A percentile compares a stretch with the other conserved stretches of the same genome.
Conservation (phyloP, 2,329 filamentous ascomycete species). For the Hypoxylon sp. region DNA sequence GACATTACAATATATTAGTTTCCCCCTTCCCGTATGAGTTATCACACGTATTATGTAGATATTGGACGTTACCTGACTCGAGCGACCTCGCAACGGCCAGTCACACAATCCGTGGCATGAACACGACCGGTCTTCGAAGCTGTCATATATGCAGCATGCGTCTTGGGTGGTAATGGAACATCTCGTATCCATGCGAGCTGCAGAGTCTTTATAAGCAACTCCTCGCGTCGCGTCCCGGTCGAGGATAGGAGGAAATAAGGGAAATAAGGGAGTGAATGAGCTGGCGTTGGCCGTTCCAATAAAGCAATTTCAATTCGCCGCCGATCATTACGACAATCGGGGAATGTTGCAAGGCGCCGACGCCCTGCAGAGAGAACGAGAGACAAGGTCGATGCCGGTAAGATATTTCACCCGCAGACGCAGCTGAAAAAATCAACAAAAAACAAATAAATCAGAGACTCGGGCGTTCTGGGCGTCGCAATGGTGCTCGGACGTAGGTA, state of each 20-base stretch:
- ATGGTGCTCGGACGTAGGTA: too few species aligned
- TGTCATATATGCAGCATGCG: too few species aligned
- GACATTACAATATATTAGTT: too few species aligned
- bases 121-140: too few species aligned
- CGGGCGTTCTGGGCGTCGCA: background rate
- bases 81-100: too few species aligned
- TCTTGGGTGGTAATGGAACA: background rate
- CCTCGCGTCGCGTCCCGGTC: background rate
- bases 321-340: slow-evolving; percentile 19
- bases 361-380: background rate
- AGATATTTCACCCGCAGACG: slow-evolving; percentile 6
- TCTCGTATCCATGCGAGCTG: background rate
- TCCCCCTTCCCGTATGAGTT: too few species aligned
- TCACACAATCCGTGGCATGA: too few species aligned
- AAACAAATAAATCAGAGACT: slow-evolving; percentile 8
- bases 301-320: slow-evolving; percentile 7
- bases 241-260: background rate
- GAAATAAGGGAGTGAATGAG: background rate
- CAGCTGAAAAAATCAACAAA: slow-evolving; percentile 28
- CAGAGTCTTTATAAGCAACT: background rate
- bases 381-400: slow-evolving; percentile 17
- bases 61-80: background rate
- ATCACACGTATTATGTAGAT: too few species aligned
- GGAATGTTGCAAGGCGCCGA: background rate
- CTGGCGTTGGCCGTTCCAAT: slow-evolving; percentile 1